phyloP scores from a whole-genome alignment of 495 filamentous ascomycete species.

The Penicillium paradoxum region DNA sequence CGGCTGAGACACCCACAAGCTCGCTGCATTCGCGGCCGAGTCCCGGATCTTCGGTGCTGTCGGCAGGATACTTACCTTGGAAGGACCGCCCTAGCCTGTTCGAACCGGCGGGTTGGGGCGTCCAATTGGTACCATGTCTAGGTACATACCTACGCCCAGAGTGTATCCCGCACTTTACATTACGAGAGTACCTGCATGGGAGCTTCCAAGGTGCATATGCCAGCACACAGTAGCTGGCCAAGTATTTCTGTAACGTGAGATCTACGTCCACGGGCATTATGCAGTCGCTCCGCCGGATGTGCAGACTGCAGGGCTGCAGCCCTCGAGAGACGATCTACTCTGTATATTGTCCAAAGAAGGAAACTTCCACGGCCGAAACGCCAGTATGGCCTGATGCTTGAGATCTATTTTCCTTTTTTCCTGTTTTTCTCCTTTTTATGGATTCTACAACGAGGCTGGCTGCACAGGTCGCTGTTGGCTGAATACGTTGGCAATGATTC shows the following conservation, averaged over 20 bases:
- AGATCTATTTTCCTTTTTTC: not conserved
- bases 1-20: not conserved
- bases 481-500: too few relatives aligned
- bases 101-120: not conserved
- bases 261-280: not conserved
- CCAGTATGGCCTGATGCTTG: not conserved
- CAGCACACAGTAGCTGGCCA: not conserved
- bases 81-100: not conserved
- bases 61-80: constrained; percentile 7
- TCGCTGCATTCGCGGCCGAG: not conserved
- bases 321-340: not conserved
- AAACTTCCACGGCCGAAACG: not conserved
- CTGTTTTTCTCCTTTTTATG: too few relatives aligned
- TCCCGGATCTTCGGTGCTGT: not conserved
- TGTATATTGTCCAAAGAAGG: not conserved
- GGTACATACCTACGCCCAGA: not conserved
- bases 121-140: not conserved
- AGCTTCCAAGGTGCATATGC: not conserved
- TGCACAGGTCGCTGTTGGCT: too few relatives aligned
- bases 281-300: not conserved
- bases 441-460: too few relatives aligned
- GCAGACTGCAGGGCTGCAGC: not conserved
- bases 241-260: not conserved
- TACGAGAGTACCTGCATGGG: constrained; percentile 1
- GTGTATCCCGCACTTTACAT: not conserved